Base-by-base conservation (phyloP, 2,329 filamentous ascomycete species). In the Colletotrichum musae region DNA sequence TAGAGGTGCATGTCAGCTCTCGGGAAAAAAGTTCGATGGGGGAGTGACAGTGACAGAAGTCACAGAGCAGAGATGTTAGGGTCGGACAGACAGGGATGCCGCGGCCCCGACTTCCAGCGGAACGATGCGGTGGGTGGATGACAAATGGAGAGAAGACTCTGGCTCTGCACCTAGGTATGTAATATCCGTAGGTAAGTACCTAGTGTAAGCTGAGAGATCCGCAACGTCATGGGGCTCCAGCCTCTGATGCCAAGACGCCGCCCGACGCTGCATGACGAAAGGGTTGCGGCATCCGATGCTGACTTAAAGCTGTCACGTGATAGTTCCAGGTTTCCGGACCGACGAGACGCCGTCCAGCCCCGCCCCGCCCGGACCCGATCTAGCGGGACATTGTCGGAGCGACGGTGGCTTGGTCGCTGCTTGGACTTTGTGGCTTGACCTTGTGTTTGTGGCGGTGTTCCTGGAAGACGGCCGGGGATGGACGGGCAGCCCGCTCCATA, bases 211-310 rank as follows among this genome's bases (percentile, higher is more conserved):
- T 47, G 32, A 48, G 18, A 28, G 48, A 58, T 58, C 54, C 54
- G 54, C 47, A 47, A 65, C 66, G 66, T 69, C 66, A 69, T 66
- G 50, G 47, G 45, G 41, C 45, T n/a, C 36, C 47, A 52, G 58
- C 50, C 21, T 6, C 21, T 18, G 36, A 21, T 59, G 54, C 61
- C 32, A 54, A 64, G 60, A 64, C 54, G 41, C 61, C 21, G 32
- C 32, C 32, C 32, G 32, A 36, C 32, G 32, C 32, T 36, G 32
- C 21, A 51, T 69, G 66, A 69, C 66, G 66, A 56, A 47, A 66
- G 26, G 13, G 28, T 50, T 68, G 48, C 56, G 56, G 60, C 24
- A 28, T 18, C 47, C n/a, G 24, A 13, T 21, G 50, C 39, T 54
- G 50, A 54, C 59, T 39, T 54, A 39, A 16, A 1, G 1, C 6